A percentile compares a stretch with the other conserved stretches of the same genome.
These are phyloP conservation scores for Leccinum angustisporum DNA, from an alignment of 1,284 basidiomycete species.

Conservation along the genomic window DNA sequence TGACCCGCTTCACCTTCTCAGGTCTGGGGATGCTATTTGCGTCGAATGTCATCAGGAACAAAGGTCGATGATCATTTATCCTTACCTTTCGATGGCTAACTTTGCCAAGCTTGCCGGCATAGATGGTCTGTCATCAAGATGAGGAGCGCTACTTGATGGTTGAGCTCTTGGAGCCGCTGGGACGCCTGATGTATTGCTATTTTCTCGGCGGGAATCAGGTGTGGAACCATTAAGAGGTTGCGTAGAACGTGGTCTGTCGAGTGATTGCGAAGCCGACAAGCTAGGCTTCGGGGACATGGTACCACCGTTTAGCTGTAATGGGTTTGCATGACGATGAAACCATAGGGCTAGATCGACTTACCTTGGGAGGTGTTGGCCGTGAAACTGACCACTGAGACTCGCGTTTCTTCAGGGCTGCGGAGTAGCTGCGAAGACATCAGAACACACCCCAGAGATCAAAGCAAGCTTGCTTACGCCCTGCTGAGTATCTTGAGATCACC, in stretches of 20 bases:
- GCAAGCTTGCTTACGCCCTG: conserved; percentile 55
- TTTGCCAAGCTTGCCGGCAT: conserved; percentile 45
- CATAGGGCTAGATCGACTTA: conserved; percentile 17
- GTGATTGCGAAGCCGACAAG: conserved; percentile 24
- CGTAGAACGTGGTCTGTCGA: conserved; percentile 44
- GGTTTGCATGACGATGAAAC: conserved; percentile 13
- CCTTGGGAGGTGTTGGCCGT: conserved; percentile 32
- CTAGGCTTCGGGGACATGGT: conserved; percentile 40
- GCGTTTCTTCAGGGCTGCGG: conserved; percentile 68
- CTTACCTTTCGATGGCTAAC: conserved; percentile 64
- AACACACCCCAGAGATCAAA: neutral
- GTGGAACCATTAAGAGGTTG: conserved; percentile 39
- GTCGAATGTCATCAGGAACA: conserved; percentile 7
- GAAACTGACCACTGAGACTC: conserved; percentile 58
- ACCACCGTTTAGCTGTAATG: conserved; percentile 35
- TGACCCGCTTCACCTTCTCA: conserved; percentile 70
- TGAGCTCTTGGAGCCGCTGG: conserved; percentile 64
- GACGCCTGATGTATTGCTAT: conserved; percentile 31
- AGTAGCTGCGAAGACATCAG: conserved; percentile 49
- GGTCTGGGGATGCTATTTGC: conserved; percentile 64
- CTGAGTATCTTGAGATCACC: conserved; percentile 83
- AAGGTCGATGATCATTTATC: conserved; percentile 18
- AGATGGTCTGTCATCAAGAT: conserved; percentile 23
- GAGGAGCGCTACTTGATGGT: conserved; percentile 32
- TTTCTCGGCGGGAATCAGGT: conserved; percentile 27